Conservation (phyloP, 148 eudicot genomes). For the Silene conica region DNA sequence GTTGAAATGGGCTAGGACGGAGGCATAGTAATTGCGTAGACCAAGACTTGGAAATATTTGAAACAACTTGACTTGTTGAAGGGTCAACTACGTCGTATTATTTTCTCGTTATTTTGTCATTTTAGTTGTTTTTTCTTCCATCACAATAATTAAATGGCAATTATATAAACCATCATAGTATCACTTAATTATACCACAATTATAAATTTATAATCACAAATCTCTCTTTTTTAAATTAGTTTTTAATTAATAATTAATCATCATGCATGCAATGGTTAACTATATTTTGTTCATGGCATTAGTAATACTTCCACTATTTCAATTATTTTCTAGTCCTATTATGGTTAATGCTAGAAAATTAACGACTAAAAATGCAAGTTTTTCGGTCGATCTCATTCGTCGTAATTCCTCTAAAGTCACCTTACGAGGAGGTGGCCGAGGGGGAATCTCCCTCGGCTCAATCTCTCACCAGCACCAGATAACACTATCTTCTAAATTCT, state of each 20-base stretch:
- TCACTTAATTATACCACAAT: no score
- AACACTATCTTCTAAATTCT: background rate
- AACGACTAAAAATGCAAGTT: background rate
- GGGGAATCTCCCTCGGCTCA: conserved; percentile 3
- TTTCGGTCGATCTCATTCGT: conserved; percentile 11
- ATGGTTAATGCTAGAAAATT: conserved; percentile 11
- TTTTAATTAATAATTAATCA: background rate
- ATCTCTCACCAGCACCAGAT: conserved; percentile 7
- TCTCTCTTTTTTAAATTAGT: background rate
- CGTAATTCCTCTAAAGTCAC: background rate
- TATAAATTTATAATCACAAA: background rate
- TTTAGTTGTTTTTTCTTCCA: no score
- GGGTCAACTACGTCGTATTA: no score
- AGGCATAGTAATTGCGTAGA: no score
- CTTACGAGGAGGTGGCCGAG: background rate
- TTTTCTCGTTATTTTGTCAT: no score
- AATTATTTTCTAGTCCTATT: background rate
- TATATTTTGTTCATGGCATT: background rate
- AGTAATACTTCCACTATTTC: no score
- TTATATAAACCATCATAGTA: no score
- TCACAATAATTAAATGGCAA: no score
- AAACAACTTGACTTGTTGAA: no score
- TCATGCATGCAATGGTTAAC: background rate
- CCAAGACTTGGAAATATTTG: no score
- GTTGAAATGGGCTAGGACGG: no score